Evolutionary conservation across 148 eudicot species (phyloP).

Genomic region (Persicaria tinctoria): DNA sequence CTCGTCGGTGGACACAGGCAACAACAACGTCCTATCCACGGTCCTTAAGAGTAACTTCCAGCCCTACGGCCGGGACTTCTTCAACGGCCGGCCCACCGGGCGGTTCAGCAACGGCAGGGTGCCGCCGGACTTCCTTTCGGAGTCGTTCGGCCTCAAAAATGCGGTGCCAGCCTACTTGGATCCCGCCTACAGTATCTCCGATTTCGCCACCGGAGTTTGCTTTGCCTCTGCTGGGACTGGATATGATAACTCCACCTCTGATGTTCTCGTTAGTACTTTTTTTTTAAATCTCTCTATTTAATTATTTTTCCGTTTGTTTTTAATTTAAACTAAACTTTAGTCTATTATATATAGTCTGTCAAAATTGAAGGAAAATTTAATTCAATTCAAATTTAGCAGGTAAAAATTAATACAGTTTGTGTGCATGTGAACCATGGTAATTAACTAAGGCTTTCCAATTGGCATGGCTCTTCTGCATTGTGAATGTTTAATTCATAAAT

Average conservation of each 20-base stretch:
- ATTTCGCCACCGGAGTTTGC: conserved; percentile 73
- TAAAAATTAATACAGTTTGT: not conserved
- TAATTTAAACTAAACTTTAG: too few species aligned
- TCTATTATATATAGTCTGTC: not conserved
- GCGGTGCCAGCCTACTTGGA: conserved; percentile 81
- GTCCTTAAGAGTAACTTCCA: conserved; percentile 57
- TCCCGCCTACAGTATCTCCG: conserved; percentile 46
- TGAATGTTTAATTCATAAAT: not conserved
- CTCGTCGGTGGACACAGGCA: conserved; percentile 87
- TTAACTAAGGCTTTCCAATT: conserved; percentile 5
- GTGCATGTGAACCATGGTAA: conserved; percentile 6
- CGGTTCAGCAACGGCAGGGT: conserved; percentile 75
- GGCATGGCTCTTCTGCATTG: not conserved
- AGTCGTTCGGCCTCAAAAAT: conserved; percentile 58
- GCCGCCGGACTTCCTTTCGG: conserved; percentile 73
- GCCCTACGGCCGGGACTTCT: conserved; percentile 83
- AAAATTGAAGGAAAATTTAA: conserved; percentile 2
- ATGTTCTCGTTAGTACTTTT: conserved; percentile 57
- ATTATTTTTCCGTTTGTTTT: not conserved
- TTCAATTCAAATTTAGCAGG: not conserved
- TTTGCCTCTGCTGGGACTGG: conserved; percentile 98
- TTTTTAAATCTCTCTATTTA: not conserved
- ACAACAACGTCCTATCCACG: conserved; percentile 64
- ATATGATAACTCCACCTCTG: conserved; percentile 71
- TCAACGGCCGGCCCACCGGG: conserved; percentile 62